Base-by-base conservation (phyloP, 768 basidiomycete species). In the Leccinum longicurvipes region DNA sequence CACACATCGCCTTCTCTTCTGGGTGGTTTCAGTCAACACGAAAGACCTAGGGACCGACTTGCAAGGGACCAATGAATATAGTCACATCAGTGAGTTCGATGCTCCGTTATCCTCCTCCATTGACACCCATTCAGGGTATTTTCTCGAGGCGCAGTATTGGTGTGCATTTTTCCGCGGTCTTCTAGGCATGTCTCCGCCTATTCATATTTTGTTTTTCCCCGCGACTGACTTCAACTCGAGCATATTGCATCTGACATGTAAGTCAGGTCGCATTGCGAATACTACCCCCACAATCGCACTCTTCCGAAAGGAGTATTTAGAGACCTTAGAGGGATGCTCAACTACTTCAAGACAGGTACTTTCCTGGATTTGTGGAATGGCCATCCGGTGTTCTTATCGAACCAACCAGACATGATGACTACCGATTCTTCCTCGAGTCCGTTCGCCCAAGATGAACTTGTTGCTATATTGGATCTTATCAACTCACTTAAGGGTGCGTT, bases 261-360 rank as follows among this genome's bases (percentile, higher is more conserved):
- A 32, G 39, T 3, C 19, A 62, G 62, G 62, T 47, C 58, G 6
- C 62, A 60, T 25, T 63, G 61, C 6, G 61, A 62, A 50, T 63
- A 47, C 48, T 60, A 63, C 6, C 57, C 53, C 1, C 47, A 63
- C 15, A 28, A 28, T 25, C 48, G 45, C 21, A 50, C 17, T 4
- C 48, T 60, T 44, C 50, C 57, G 1, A 42, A 42, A 12, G 17
- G 21, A n/a, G 53, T 54, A 5, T 53, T 62, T 19, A 53, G 47
- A 24, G 48, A 47, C 10, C 57, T 62, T 14, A 52, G 54, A 48
- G 58, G 62, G 4, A 63, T 60, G 54, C 62, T 63, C 25, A 56
- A 63, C 21, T 56, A 50, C 41, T 45, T 51, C 19, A 56, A 32
- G 45, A 64, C 50, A 0, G 61, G 62, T 64, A 24, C 21, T n/a